Conservation (phyloP, 768 basidiomycete genomes). For the Lactarius indigo region DNA sequence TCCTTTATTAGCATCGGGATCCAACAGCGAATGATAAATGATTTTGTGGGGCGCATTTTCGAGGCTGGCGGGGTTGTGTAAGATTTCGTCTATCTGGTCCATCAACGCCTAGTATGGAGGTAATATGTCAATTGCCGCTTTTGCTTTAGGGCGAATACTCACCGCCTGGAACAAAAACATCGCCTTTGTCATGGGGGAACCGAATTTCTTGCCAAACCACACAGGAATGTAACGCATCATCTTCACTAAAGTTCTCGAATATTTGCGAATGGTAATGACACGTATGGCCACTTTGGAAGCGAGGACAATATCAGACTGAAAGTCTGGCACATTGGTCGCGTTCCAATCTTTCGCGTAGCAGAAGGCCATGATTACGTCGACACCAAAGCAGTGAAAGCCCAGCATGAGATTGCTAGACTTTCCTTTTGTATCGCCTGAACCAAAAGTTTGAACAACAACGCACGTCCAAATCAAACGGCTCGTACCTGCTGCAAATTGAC, state of each 20-base stretch:
- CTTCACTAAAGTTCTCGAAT: not conserved
- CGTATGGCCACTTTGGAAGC: not conserved
- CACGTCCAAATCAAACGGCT: not conserved
- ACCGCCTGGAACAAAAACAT: not conserved
- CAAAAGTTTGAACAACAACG: too few species aligned
- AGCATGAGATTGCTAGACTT: constrained; percentile 5
- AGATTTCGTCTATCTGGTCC: not conserved
- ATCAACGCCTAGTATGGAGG: not conserved
- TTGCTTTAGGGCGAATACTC: not conserved
- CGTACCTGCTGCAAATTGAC: not conserved
- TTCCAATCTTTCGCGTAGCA: constrained; percentile 1
- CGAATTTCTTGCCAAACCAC: not conserved
- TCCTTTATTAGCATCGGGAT: constrained; percentile 1
- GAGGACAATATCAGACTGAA: not conserved
- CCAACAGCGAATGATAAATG: constrained; percentile 1
- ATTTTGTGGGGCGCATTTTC: not conserved
- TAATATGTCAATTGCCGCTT: not conserved
- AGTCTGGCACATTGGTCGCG: constrained; percentile 1
- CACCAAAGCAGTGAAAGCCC: not conserved
- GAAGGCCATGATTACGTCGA: constrained; percentile 1
- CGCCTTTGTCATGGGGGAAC: not conserved
- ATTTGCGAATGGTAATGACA: not conserved
- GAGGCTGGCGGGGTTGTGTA: not conserved
- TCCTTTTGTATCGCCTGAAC: not conserved
- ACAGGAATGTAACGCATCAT: not conserved